These are phyloP conservation scores for Colletotrichum gigasporum DNA, from an alignment of 2,329 filamentous ascomycete genomes.

Conservation along the genomic window DNA sequence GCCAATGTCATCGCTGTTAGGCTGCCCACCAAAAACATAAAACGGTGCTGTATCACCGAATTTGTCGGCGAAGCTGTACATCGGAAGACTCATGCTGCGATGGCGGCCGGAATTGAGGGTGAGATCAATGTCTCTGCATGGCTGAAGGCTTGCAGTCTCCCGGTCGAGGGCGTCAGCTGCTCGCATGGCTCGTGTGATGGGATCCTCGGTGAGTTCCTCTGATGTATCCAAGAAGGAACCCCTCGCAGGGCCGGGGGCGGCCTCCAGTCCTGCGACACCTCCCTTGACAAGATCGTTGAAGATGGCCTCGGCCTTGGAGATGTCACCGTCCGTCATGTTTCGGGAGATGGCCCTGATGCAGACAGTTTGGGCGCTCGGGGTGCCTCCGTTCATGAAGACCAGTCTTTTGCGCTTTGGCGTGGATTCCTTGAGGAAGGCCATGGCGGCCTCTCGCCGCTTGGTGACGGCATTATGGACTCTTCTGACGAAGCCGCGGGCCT, in stretches of 20 bases:
- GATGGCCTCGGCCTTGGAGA: slow-evolving; percentile 57
- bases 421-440: slow-evolving; percentile 59
- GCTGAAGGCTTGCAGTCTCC: slow-evolving; percentile 64
- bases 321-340: slow-evolving; percentile 59
- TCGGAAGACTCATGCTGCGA: slow-evolving; percentile 60
- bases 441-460: slow-evolving; percentile 58
- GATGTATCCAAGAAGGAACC: slow-evolving; percentile 8
- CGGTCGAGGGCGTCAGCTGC: slow-evolving; percentile 67
- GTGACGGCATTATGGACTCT: slow-evolving; percentile 60
- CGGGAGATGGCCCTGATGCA: slow-evolving; percentile 65
- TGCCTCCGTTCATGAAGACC: slow-evolving; percentile 70
- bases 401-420: slow-evolving; percentile 59
- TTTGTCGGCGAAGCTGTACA: slow-evolving; percentile 54
- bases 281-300: slow-evolving; percentile 61
- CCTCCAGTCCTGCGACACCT: slow-evolving; percentile 53
- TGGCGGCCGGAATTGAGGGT: slow-evolving; percentile 46
- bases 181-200: slow-evolving; percentile 64
- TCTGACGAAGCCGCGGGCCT: slow-evolving; percentile 51
- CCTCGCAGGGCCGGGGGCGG: slow-evolving; percentile 10
- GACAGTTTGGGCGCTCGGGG: slow-evolving; percentile 60
- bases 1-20: neutral
- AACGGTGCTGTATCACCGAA: slow-evolving; percentile 56
- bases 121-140: slow-evolving; percentile 57
- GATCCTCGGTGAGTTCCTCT: slow-evolving; percentile 49
- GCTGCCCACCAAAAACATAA: slow-evolving; percentile 54